A percentile compares a stretch with the other conserved stretches of the same genome.
These are phyloP conservation scores for Chlamydomonas eustigma DNA, from an alignment of 139 green algal genomes.

Conservation along the genomic window DNA sequence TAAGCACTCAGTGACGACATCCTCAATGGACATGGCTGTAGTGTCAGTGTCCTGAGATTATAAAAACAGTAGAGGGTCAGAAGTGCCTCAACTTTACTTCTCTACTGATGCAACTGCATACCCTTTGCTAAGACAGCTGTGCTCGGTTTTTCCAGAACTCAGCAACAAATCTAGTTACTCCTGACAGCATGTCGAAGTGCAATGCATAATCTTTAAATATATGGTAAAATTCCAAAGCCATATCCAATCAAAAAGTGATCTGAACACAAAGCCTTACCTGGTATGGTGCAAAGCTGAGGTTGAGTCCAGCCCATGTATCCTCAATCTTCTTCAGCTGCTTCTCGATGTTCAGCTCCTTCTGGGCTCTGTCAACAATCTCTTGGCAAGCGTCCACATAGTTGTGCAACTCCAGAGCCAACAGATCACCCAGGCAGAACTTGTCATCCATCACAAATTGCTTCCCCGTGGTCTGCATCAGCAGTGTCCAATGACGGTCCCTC, in stretches of 20 bases:
- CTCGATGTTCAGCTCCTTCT: conserved; percentile 88
- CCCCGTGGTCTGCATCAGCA: conserved; percentile 78
- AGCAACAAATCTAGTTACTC: no score
- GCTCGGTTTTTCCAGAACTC: no score
- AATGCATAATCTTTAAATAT: no score
- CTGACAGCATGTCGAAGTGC: no score
- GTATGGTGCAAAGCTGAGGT: conserved; percentile 62
- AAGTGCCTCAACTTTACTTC: no score
- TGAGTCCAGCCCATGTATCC: conserved; percentile 70
- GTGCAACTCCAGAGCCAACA: conserved; percentile 83
- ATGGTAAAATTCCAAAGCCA: no score
- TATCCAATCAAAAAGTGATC: no score
- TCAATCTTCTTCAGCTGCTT: conserved; percentile 84
- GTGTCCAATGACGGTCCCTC: conserved; percentile 84
- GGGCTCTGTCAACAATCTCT: conserved; percentile 86
- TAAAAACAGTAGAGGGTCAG: no score
- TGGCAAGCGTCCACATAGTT: conserved; percentile 78
- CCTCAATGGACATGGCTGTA: conserved; percentile 55
- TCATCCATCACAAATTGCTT: conserved; percentile 83
- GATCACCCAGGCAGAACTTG: conserved; percentile 76
- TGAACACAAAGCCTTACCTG: conserved; percentile 27
- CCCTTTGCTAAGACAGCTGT: no score
- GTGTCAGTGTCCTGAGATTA: conserved; percentile 60
- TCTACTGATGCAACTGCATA: no score
- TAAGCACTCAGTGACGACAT: conserved; percentile 53